Evolutionary conservation across 78 protist genomes (phyloP).

Genomic region (Diacronema lutheri): DNA sequence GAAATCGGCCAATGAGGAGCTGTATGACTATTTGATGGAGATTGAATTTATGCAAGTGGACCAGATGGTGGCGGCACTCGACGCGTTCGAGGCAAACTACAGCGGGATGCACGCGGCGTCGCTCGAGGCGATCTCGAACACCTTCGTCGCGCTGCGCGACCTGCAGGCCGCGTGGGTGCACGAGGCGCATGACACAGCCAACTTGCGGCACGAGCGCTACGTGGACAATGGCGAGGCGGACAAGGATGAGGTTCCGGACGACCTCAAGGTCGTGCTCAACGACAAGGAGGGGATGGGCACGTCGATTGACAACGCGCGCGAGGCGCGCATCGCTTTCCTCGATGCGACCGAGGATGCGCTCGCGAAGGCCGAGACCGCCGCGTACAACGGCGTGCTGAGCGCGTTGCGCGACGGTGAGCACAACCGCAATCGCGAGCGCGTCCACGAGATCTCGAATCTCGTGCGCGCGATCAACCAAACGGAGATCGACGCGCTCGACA

Average conservation of each 20-base stretch:
- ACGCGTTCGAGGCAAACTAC: neutral
- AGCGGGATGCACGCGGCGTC: neutral
- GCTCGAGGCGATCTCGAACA: neutral
- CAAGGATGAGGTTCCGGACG: neutral
- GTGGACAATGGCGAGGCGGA: too few species aligned
- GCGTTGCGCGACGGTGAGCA: neutral
- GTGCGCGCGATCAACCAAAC: neutral
- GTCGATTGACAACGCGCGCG: neutral
- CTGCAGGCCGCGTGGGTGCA: neutral
- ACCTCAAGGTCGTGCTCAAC: neutral
- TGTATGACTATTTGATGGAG: conserved; percentile 12
- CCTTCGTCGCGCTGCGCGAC: neutral
- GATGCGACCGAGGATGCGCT: neutral
- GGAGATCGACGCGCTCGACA: neutral
- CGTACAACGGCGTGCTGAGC: neutral
- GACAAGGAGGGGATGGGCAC: neutral
- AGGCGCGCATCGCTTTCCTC: neutral
- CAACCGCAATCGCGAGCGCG: conserved; percentile 10
- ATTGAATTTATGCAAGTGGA: neutral
- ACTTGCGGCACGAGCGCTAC: too few species aligned
- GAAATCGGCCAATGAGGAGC: neutral
- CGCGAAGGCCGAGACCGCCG: neutral
- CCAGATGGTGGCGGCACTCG: neutral
- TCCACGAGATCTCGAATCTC: conserved; percentile 8
- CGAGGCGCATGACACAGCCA: neutral